Evolutionary conservation across 768 basidiomycete species (phyloP).

Genomic region (Cantharellus cinnabarinus): DNA sequence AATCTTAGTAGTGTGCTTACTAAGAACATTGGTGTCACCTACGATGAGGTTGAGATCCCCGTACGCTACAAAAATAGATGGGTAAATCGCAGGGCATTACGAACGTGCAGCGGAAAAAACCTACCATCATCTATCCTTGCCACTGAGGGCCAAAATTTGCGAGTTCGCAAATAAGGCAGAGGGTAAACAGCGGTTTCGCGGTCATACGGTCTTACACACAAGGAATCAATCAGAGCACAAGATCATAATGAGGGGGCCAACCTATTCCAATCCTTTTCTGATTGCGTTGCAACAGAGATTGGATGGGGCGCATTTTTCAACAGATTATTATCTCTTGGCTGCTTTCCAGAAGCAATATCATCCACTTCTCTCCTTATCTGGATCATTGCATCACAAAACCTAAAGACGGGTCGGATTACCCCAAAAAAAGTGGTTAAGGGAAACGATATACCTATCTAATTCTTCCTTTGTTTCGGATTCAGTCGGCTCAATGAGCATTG

Average conservation of each 20-base stretch:
- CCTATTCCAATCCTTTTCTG: slow-evolving; percentile 76
- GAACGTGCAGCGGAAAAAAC: slow-evolving; percentile 12
- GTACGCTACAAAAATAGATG: slow-evolving; percentile 34
- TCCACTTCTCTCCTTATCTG: slow-evolving; percentile 82
- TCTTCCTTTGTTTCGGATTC: slow-evolving; percentile 90
- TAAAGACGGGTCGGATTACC: slow-evolving; percentile 12
- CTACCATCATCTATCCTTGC: slow-evolving; percentile 83
- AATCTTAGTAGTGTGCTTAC: slow-evolving; percentile 4
- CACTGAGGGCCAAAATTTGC: slow-evolving; percentile 94
- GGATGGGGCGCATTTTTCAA: slow-evolving; percentile 92
- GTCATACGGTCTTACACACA: slow-evolving; percentile 39
- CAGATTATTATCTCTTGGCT: slow-evolving; percentile 79
- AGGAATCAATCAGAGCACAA: not conserved
- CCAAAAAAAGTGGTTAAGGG: not conserved
- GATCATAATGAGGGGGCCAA: slow-evolving; percentile 13
- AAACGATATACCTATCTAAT: slow-evolving; percentile 45
- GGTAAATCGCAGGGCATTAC: not conserved
- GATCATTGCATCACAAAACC: slow-evolving; percentile 98
- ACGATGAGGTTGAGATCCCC: slow-evolving; percentile 83
- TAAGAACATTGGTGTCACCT: slow-evolving; percentile 18
- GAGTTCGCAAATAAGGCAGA: slow-evolving; percentile 55
- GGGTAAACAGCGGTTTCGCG: slow-evolving; percentile 63
- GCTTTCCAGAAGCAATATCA: slow-evolving; percentile 67
- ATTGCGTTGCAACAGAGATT: slow-evolving; percentile 43
- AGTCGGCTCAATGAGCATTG: slow-evolving; percentile 95